phyloP scores from a whole-genome alignment of 768 basidiomycete species.

The Suillus ampliporus region DNA sequence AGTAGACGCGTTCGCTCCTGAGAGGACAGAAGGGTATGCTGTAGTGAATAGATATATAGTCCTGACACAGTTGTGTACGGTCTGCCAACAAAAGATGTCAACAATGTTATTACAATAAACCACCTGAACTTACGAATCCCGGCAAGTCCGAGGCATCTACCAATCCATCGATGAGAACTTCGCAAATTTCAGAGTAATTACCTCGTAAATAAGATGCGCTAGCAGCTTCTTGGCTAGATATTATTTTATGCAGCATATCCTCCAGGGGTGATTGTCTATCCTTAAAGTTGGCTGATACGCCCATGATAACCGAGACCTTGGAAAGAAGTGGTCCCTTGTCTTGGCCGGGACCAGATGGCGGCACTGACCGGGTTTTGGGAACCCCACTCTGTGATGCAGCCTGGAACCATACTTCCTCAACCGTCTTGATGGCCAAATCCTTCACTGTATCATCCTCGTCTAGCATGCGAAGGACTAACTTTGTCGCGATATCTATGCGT shows the following conservation, averaged over 20 bases:
- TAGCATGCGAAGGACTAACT: slow-evolving; percentile 80
- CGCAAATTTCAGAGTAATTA: slow-evolving; percentile 83
- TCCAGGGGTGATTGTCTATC: slow-evolving; percentile 87
- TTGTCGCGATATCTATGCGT: slow-evolving; percentile 80
- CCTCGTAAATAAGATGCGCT: slow-evolving; percentile 59
- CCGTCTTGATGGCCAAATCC: slow-evolving; percentile 87
- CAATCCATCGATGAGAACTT: slow-evolving; percentile 83
- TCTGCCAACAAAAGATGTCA: slow-evolving; percentile 47
- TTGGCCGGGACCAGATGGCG: slow-evolving; percentile 36
- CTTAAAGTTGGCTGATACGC: slow-evolving; percentile 79
- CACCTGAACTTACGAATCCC: slow-evolving; percentile 64
- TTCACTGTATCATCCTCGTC: slow-evolving; percentile 97
- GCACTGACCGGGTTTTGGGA: slow-evolving; percentile 43
- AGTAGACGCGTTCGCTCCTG: slow-evolving; percentile 80
- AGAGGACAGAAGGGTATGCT: slow-evolving; percentile 85
- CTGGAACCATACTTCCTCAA: slow-evolving; percentile 93
- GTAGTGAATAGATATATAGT: slow-evolving; percentile 84
- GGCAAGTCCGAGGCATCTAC: slow-evolving; percentile 85
- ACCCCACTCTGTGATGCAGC: slow-evolving; percentile 35
- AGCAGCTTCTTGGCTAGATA: slow-evolving; percentile 68
- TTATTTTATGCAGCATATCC: slow-evolving; percentile 83
- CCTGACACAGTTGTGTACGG: slow-evolving; percentile 81
- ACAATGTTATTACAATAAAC: not conserved
- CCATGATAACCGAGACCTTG: slow-evolving; percentile 86
- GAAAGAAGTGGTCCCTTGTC: slow-evolving; percentile 62